Evolutionary conservation across 306 rosid genomes (phyloP), one percentile per base, ranked within the genome.

Genomic region (Canavalia ensiformis): DNA sequence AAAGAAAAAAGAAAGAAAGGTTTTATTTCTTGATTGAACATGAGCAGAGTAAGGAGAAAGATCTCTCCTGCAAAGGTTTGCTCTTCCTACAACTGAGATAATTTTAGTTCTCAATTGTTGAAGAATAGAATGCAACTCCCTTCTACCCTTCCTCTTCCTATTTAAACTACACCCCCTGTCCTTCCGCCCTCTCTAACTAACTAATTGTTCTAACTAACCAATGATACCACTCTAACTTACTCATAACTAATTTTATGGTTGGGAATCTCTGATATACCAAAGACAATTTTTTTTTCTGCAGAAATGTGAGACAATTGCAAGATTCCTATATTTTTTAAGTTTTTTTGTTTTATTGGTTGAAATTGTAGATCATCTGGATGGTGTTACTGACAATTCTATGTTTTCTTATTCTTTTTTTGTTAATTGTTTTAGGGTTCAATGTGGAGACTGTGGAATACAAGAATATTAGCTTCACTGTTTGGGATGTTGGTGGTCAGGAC

Each of bases 401-500:
- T 18, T 66, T 18, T 42, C 52, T 42, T 11, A 45, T 7, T 46
- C 46, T 44, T 54, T 35, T 44, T 68, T 0, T 60, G 45, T 6
- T 3, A 37, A 49, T 72, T 76, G 59, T 77, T 70, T 58, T 82
- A 95, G 99, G 99, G 68, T 95, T 95, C 89, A 95, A 95, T 84
- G 99, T 95, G 86, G 99, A 95, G 90, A 95, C 99, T 8, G 99
- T 95, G 66, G 99, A 95, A 77, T 95, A 95, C 90, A 95, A 95
- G 88, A 95, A 95, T 86, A 95, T 95, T 81, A 95, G 99, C 89
- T 95, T 95, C 94, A 95, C 99, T 1, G 99, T 95, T 66, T 95
- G 99, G 99, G 99, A 95, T 89, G 99, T 95, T 11, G 99, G 99
- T 50, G 99, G 99, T 75, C 99, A 95, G 72, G 99, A 95, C 88